A percentile compares a stretch with the other conserved stretches of the same genome.
Evolutionary conservation across 2,329 filamentous ascomycete genomes (phyloP).

Genomic region (Onygenales sp.): DNA sequence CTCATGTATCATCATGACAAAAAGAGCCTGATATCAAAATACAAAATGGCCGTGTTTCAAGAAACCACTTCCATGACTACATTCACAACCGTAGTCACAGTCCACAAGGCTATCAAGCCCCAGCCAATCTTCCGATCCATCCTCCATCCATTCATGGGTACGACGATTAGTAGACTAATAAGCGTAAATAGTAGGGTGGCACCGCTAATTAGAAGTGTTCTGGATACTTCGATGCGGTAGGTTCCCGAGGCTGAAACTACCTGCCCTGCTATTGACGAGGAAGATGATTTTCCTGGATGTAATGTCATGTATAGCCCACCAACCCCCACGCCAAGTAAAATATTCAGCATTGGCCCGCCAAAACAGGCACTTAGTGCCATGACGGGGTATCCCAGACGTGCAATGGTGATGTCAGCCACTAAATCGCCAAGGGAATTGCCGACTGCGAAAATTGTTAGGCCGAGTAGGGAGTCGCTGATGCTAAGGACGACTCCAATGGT

Average conservation of each 20-base stretch:
- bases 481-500: constrained; percentile 82
- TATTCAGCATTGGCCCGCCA: constrained; percentile 97
- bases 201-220: constrained; percentile 75
- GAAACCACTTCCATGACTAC: constrained; percentile 60
- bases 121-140: constrained; percentile 76
- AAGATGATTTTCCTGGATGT: constrained; percentile 65
- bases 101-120: constrained; percentile 72
- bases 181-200: constrained; percentile 76
- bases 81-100: constrained; percentile 68
- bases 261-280: constrained; percentile 43
- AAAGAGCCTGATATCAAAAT: not conserved
- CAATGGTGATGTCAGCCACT: constrained; percentile 89
- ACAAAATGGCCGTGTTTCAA: not conserved
- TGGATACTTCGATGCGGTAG: constrained; percentile 75
- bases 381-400: constrained; percentile 84
- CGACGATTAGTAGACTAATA: constrained; percentile 63
- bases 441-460: constrained; percentile 90
- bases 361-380: constrained; percentile 95
- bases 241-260: constrained; percentile 34
- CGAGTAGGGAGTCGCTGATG: constrained; percentile 90
- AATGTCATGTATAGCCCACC: constrained; percentile 83
- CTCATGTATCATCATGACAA: not conserved
- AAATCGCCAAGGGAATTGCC: constrained; percentile 92
- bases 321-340: constrained; percentile 86
- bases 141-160: constrained; percentile 78